phyloP scores from a whole-genome alignment of 2,329 filamentous ascomycete genomes.

The Penicillium sp. region DNA sequence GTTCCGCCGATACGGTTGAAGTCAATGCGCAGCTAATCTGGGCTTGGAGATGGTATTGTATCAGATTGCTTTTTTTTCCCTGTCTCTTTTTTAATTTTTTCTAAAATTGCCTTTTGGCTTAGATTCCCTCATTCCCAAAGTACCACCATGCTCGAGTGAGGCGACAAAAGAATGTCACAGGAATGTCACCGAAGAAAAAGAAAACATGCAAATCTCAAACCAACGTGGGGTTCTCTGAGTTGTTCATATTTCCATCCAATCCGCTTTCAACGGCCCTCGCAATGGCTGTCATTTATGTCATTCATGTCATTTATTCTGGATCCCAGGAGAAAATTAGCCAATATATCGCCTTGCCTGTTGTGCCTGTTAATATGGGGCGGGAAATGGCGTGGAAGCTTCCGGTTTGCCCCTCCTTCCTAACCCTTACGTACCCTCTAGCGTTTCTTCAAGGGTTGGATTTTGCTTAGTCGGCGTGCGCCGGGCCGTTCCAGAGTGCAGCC shows the following conservation, averaged over 20 bases:
- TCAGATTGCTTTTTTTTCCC: conserved; percentile 7
- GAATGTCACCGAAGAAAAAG: neutral
- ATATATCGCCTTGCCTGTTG: conserved; percentile 10
- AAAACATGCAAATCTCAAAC: conserved; percentile 5
- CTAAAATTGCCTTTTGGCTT: neutral
- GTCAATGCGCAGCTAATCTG: conserved; percentile 15
- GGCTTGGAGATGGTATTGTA: conserved; percentile 1
- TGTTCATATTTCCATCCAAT: conserved; percentile 28
- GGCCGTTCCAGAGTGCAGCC: conserved; percentile 50
- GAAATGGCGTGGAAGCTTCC: conserved; percentile 6
- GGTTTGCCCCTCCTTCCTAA: conserved; percentile 10
- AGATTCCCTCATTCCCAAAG: conserved; percentile 7
- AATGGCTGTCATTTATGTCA: conserved; percentile 15
- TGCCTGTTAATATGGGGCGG: conserved; percentile 9
- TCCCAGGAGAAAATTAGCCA: conserved; percentile 25
- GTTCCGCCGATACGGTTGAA: conserved; percentile 20
- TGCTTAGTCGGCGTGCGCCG: conserved; percentile 46
- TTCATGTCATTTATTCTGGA: conserved; percentile 19
- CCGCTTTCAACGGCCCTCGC: conserved; percentile 19
- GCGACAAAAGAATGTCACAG: neutral
- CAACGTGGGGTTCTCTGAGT: conserved; percentile 31
- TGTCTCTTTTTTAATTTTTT: conserved; percentile 9
- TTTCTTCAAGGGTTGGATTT: conserved; percentile 37
- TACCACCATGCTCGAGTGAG: conserved; percentile 5
- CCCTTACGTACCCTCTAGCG: conserved; percentile 30